Conservation (phyloP, 2,329 filamentous ascomycete genomes). For the Cladosporium oxysporum region DNA sequence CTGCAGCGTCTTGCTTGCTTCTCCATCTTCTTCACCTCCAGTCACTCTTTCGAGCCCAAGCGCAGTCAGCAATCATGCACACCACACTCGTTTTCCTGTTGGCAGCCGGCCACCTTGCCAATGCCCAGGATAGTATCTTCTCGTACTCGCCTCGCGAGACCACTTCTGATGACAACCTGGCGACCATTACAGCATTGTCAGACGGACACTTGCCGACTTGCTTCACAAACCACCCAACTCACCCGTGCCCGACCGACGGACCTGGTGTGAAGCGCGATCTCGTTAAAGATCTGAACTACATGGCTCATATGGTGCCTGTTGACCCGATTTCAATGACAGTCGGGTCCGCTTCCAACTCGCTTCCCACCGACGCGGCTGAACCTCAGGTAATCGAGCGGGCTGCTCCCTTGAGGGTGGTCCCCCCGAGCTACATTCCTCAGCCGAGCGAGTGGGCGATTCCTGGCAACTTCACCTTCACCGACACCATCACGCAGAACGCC, state of each 20-base stretch:
- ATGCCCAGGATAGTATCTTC: background rate
- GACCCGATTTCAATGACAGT: slow-evolving; percentile 1
- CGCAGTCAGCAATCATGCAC: slow-evolving; percentile 1
- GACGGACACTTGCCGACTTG: slow-evolving; percentile 16
- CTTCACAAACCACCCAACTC: slow-evolving; percentile 16
- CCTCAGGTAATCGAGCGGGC: background rate
- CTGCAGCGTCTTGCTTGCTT: slow-evolving; percentile 6
- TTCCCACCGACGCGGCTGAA: slow-evolving; percentile 1
- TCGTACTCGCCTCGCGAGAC: slow-evolving; percentile 4
- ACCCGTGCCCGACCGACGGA: slow-evolving; percentile 14
- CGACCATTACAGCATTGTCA: background rate
- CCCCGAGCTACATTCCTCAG: slow-evolving; percentile 13
- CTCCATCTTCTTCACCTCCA: background rate
- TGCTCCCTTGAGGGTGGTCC: background rate
- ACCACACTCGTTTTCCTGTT: slow-evolving; percentile 4
- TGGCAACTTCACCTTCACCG: slow-evolving; percentile 12
- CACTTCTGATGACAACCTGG: slow-evolving; percentile 8
- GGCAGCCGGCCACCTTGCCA: slow-evolving; percentile 5
- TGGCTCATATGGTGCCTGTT: background rate
- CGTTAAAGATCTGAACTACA: background rate
- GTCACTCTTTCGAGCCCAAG: slow-evolving; percentile 7
- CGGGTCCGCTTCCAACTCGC: background rate
- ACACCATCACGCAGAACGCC: background rate
- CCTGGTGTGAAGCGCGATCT: slow-evolving; percentile 10
- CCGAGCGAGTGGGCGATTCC: slow-evolving; percentile 16